Percentiles rank a stretch among this genome's conserved stretches.
These are phyloP conservation scores for Phytophthora agathidicida DNA, from an alignment of 352 stramenopile genomes.

Conservation along the genomic window DNA sequence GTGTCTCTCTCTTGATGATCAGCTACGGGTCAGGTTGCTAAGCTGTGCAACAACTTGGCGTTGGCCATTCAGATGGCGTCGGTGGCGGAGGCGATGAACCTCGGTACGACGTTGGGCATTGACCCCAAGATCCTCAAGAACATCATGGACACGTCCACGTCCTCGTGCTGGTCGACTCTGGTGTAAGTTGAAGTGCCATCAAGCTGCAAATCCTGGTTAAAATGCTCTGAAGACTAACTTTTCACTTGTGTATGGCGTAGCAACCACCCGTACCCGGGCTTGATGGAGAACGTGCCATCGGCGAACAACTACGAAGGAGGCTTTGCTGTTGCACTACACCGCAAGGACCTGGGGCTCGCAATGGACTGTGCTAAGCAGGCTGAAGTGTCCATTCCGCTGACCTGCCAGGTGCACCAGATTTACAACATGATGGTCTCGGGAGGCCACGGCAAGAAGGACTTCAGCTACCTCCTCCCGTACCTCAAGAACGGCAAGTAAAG, in stretches of 20 bases:
- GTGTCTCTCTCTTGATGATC: slow-evolving; percentile 5
- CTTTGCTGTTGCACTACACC: slow-evolving; percentile 93
- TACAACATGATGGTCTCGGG: slow-evolving; percentile 84
- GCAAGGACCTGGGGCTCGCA: slow-evolving; percentile 97
- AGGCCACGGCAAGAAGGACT: slow-evolving; percentile 85
- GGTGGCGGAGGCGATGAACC: slow-evolving; percentile 96
- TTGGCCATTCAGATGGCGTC: slow-evolving; percentile 97
- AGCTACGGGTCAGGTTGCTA: slow-evolving; percentile 89
- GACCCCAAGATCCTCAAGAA: slow-evolving; percentile 93
- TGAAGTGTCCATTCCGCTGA: slow-evolving; percentile 79
- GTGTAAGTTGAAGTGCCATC: slow-evolving; percentile 72
- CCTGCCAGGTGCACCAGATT: slow-evolving; percentile 75
- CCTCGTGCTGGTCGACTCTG: slow-evolving; percentile 96
- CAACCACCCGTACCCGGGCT: slow-evolving; percentile 95
- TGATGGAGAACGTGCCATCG: slow-evolving; percentile 90
- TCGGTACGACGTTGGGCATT: slow-evolving; percentile 95
- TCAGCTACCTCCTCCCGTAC: slow-evolving; percentile 86
- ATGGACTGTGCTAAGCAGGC: slow-evolving; percentile 90
- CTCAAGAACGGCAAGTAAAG: slow-evolving; percentile 75
- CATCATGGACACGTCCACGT: slow-evolving; percentile 98
- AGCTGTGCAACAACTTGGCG: slow-evolving; percentile 99
- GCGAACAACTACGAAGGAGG: slow-evolving; percentile 90
- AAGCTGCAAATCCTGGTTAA: background rate
- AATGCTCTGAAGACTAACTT: background rate
- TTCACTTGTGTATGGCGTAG: slow-evolving; percentile 15